Evolutionary conservation across 2,329 filamentous ascomycete species (phyloP), one percentile per base, ranked within the genome.

Genomic region (Curvularia lunata): DNA sequence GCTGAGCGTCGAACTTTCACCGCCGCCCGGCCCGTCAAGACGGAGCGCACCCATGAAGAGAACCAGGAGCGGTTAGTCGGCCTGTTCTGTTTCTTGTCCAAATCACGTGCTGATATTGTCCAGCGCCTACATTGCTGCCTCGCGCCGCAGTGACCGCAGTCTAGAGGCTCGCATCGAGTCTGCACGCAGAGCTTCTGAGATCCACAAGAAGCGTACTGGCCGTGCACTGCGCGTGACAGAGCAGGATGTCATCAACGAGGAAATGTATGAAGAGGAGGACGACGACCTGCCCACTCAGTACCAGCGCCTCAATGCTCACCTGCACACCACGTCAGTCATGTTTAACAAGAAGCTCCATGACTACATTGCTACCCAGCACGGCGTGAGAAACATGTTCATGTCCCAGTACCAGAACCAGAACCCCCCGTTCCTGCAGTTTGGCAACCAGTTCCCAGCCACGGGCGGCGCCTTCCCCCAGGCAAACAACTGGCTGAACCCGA

Each of bases 181-280:
- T 2, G 93, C 94, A 13, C 85, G 87, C 50, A 86, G 91, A 77
- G 93, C 93, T 5, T 97, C 93, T n/a, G 88, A 92, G 69, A 91
- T 97, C 37, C 93, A 97, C 82, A 92, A 92, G 80, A 86, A 88
- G 74, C 87, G 92, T 18, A 97, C 93, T 0, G 94, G 93, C 38
- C 90, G 92, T 66, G 87, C 85, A 2, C 83, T 97, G 58, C 88
- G 88, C 66, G 90, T 97, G 56, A 92, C 89, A 25, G 90, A 93
- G 75, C 86, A 95, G 70, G 92, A 95, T 77, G 92, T 97, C 12
- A 82, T 90, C 66, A 92, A 91, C 62, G 93, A 97, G 75, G 92
- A 96, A 75, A 96, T 97, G 91, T 97, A 97, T 73, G 92, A 97
- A 71, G 93, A 97, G 76, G 91, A 96, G 71, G 92, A 96, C 52